phyloP scores from a whole-genome alignment of 345 rosid species.

The Aquilaria sinensis region DNA sequence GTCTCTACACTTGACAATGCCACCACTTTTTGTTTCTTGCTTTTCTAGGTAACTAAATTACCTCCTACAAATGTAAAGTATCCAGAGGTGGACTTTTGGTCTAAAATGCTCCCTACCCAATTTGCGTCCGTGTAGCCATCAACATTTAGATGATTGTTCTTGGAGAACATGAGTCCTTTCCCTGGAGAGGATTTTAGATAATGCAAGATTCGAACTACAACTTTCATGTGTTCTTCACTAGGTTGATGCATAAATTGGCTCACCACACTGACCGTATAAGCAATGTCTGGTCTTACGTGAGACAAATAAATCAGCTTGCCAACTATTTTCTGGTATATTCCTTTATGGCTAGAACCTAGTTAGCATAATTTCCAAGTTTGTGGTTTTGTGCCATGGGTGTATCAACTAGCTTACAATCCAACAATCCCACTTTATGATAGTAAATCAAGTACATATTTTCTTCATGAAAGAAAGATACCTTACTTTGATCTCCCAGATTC shows the following conservation, averaged over 20 bases:
- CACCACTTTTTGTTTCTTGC: not conserved
- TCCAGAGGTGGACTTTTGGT: not conserved
- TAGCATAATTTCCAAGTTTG: no score
- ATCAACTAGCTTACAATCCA: no score
- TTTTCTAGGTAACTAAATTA: not conserved
- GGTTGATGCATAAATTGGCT: not conserved
- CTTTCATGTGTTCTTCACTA: not conserved
- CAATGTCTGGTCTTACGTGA: not conserved
- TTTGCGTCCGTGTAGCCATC: not conserved
- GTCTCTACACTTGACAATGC: not conserved
- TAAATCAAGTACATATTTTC: no score
- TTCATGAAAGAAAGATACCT: no score
- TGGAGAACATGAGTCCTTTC: not conserved
- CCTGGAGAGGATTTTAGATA: not conserved
- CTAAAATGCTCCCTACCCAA: no score
- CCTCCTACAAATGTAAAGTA: not conserved
- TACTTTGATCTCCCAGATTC: no score
- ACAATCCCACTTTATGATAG: no score
- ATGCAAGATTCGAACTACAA: not conserved
- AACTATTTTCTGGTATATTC: not conserved
- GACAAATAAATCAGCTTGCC: not conserved
- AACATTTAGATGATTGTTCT: not conserved
- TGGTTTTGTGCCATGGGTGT: no score
- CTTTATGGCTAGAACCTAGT: not conserved
- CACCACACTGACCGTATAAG: not conserved